Base-by-base conservation (phyloP, 2,329 filamentous ascomycete genomes). In the Alternaria longipes region DNA sequence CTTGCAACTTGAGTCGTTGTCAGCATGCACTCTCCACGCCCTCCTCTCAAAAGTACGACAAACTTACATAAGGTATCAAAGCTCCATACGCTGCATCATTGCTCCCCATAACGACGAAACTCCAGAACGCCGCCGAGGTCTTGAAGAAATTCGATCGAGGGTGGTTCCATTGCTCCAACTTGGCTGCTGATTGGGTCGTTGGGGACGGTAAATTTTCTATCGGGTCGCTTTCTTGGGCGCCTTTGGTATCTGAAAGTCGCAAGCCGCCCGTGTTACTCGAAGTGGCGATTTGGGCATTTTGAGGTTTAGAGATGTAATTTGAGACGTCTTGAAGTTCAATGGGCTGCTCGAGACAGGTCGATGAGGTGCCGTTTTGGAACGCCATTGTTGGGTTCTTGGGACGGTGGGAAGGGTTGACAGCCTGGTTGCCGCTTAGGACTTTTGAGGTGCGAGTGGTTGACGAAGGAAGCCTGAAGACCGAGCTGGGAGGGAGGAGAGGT, bases 21-120 rank as follows among this genome's bases (percentile, higher is more conserved):
- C 22, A 59, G 56, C 40, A 22, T 24, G 14, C 7, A 34, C 28
- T 16, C 22, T 6, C 60, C 7, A 8, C 22, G 14, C 3, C 24
- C 22, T 47, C 8, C 3, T 38, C 16, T n/a, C 34, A 7, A 38
- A 38, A 8, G 34, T 8, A 8, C 16, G 34, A 18, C 34, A 28
- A 16, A 56, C 62, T 49, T 74, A 83, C 78, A 66, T 85, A 85
- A 34, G 84, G 83, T 53, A 85, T 84, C 65, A 84, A 75, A 18
- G 81, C 80, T 54, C 89, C 89, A 45, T 87, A 83, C 24, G 86
- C 86, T 9, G 85, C 89, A 78, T 92, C 90, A 68, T 90, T 90
- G 79, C 89, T 84, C 7, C 90, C 90, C 81, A 90, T 86, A 32
- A 91, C 81, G 20, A 89, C 79, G 65, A 92, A 87, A 5, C 84